Conservation (phyloP, 108 stramenopile species). For the Stephanodiscus minutulus region DNA sequence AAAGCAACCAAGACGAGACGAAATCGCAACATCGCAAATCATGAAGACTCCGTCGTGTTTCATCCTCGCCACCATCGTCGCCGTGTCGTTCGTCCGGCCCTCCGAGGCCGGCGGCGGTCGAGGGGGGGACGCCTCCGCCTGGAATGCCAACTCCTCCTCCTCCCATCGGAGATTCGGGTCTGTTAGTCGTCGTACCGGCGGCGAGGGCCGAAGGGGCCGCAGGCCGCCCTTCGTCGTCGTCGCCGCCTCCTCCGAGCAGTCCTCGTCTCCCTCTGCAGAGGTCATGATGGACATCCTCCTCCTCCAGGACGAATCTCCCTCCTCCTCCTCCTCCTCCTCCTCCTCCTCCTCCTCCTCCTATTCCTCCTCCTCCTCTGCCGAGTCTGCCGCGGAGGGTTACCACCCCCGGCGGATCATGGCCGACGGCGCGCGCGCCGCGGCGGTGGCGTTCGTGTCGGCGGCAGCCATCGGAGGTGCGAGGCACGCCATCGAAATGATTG, state of each 20-base stretch:
- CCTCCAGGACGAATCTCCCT: not conserved
- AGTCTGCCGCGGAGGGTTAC: slow-evolving; percentile 10
- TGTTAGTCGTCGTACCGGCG: too few relatives aligned
- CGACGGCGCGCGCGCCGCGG: slow-evolving; percentile 34
- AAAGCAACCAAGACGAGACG: too few relatives aligned
- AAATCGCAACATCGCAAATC: too few relatives aligned
- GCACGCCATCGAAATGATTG: slow-evolving; percentile 29
- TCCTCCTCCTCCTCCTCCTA: too few relatives aligned
- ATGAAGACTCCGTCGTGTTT: not conserved
- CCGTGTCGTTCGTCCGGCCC: not conserved
- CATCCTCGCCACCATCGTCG: not conserved
- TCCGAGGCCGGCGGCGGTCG: not conserved
- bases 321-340: not conserved
- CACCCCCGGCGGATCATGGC: slow-evolving; percentile 13
- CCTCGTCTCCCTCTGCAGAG: not conserved
- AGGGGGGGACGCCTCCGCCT: not conserved
- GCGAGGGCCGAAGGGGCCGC: not conserved
- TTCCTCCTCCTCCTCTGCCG: not conserved
- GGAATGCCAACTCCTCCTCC: not conserved
- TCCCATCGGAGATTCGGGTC: not conserved
- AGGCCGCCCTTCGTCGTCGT: not conserved
- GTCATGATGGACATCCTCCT: not conserved
- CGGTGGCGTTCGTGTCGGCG: slow-evolving; percentile 36
- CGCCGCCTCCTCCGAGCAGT: not conserved
- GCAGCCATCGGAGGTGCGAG: slow-evolving; percentile 40